These are phyloP conservation scores for Metahyphopichia silvanorum DNA, from an alignment of 805 yeast species.

Conservation along the genomic window DNA sequence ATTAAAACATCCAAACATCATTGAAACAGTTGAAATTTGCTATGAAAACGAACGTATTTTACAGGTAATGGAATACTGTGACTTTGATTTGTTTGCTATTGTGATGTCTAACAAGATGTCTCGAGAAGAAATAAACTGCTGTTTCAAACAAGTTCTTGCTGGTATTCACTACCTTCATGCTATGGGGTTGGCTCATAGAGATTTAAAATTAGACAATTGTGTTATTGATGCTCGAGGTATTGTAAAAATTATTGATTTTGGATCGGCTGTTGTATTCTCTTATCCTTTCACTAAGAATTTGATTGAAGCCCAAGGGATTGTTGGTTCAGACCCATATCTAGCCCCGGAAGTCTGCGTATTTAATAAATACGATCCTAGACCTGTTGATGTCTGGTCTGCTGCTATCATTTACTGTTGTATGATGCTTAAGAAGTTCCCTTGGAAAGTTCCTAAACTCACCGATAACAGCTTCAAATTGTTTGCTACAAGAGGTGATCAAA, in stretches of 20 bases:
- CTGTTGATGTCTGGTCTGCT: constrained; percentile 80
- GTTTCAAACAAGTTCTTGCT: constrained; percentile 79
- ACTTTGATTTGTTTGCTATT: constrained; percentile 87
- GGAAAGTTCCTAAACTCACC: constrained; percentile 73
- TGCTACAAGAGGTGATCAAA: constrained; percentile 49
- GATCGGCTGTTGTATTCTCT: constrained; percentile 81
- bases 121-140: constrained; percentile 75
- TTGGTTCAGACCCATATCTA: constrained; percentile 83
- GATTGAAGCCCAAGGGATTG: constrained; percentile 69
- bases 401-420: constrained; percentile 85
- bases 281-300: constrained; percentile 62
- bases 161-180: constrained; percentile 81
- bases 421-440: constrained; percentile 81
- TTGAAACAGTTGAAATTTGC: constrained; percentile 87
- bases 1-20: constrained; percentile 82
- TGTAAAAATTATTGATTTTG: constrained; percentile 88
- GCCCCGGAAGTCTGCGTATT: constrained; percentile 75
- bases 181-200: constrained; percentile 88
- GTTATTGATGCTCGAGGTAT: constrained; percentile 80
- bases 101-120: constrained; percentile 93
- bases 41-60: constrained; percentile 83
- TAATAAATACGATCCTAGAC: constrained; percentile 66
- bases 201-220: constrained; percentile 88
- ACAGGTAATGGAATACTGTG: constrained; percentile 91
- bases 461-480: constrained; percentile 72